Base-by-base conservation (phyloP, 2,329 filamentous ascomycete species). In the Chrysoporthe cubensis region DNA sequence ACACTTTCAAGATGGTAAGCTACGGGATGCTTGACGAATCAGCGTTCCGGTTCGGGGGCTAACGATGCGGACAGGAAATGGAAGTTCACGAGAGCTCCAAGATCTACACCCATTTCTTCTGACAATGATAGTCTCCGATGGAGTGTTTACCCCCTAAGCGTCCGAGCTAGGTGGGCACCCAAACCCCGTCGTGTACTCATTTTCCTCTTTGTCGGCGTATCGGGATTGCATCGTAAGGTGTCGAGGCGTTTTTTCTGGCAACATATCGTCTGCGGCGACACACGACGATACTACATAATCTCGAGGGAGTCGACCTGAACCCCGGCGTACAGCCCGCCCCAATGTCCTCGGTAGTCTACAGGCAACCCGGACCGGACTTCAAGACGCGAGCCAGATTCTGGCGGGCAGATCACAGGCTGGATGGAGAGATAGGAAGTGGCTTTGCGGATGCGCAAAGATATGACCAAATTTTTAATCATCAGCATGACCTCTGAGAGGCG, bases 51-150 rank as follows among this genome's bases (percentile, higher is more conserved):
- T 78, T 59, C 59, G 74, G 72, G 26, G 69, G 46, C 43, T 58
- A 61, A 71, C 83, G 87, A 79, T 87, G 74, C 3, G 18, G 65
- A 50, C 71, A 98, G 96, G 96, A 99, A 84, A 99, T 99, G 96
- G 96, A 98, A 84, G 96, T 99, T 75, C 96, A 99, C 80, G 96
- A 98, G 82, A 93, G 91, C 78, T 98, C 96, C 73, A 99, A 98
- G 84, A 94, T 97, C 76, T 97, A 99, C 85, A 99, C 96, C 75
- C 96, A 99, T 87, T 99, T 99, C 87, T 98, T 99, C 86, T 99
- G 88, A 95, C 81, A 82, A 85, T 73, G 73, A 69, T 69, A 70
- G 68, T 44, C 60, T 70, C 68, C 68, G 68, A 60, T 65, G 68
- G 68, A 48, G 43, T 32, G 66, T 66, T 69, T 61, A 63, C 62